These are phyloP conservation scores for Russula ochroleuca DNA, from an alignment of 768 basidiomycete genomes.

Conservation along the genomic window DNA sequence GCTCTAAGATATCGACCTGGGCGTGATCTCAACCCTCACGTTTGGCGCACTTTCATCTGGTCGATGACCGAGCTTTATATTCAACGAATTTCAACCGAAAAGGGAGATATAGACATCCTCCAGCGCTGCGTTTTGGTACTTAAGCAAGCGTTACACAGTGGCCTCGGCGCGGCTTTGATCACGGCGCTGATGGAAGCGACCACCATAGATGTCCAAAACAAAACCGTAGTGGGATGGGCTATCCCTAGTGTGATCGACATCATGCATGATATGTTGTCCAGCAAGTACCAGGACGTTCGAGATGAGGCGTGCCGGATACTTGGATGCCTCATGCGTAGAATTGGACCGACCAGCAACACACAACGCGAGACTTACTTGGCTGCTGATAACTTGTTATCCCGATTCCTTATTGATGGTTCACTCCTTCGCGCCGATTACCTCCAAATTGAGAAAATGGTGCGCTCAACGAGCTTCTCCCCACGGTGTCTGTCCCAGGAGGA, in stretches of 20 bases:
- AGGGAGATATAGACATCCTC: slow-evolving; percentile 3
- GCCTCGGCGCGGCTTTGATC: slow-evolving; percentile 19
- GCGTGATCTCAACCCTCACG: slow-evolving; percentile 20
- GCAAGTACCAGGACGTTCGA: slow-evolving; percentile 9
- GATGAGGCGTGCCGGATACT: slow-evolving; percentile 7
- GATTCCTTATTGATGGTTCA: slow-evolving; percentile 15
- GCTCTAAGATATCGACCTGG: slow-evolving; percentile 14
- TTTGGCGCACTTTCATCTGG: slow-evolving; percentile 25
- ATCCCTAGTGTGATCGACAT: slow-evolving; percentile 6
- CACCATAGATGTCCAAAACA: neutral
- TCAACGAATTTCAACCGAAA: slow-evolving; percentile 2
- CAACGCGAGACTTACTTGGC: slow-evolving; percentile 1
- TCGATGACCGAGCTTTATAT: slow-evolving; percentile 22
- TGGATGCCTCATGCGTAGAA: slow-evolving; percentile 3
- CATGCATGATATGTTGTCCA: slow-evolving; percentile 22
- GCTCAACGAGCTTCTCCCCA: slow-evolving; percentile 2
- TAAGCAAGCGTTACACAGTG: slow-evolving; percentile 16
- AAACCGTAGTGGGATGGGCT: slow-evolving; percentile 1
- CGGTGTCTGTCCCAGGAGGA: slow-evolving; percentile 17
- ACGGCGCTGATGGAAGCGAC: slow-evolving; percentile 3
- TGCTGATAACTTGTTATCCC: slow-evolving; percentile 5
- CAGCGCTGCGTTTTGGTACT: slow-evolving; percentile 19
- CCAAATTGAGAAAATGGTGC: slow-evolving; percentile 7
- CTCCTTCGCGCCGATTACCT: slow-evolving; percentile 17
- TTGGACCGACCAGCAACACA: neutral